Percentiles rank a stretch among this genome's conserved stretches.
Conservation (phyloP, 2,329 filamentous ascomycete genomes). For the Aspergillus sp. region DNA sequence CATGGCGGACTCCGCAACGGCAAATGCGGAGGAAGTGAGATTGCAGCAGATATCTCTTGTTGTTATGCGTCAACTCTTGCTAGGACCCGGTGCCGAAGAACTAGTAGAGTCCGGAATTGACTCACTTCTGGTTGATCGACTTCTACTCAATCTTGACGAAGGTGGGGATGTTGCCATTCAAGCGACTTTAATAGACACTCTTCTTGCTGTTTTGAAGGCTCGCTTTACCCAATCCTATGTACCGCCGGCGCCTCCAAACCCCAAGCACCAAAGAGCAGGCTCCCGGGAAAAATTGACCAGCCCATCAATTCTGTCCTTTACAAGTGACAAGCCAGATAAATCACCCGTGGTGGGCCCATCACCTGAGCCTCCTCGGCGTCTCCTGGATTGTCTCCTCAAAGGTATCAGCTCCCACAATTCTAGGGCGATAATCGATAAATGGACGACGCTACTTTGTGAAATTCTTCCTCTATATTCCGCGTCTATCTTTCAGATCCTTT, state of each 20-base stretch:
- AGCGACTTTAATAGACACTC: slow-evolving; percentile 74
- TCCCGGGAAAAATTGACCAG: slow-evolving; percentile 43
- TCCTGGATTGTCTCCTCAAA: slow-evolving; percentile 76
- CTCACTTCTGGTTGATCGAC: slow-evolving; percentile 65
- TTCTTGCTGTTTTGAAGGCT: slow-evolving; percentile 71
- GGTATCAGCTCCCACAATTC: slow-evolving; percentile 75
- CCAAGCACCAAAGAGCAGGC: slow-evolving; percentile 36
- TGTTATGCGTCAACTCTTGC: slow-evolving; percentile 56
- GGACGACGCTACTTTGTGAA: slow-evolving; percentile 82
- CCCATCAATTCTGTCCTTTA: slow-evolving; percentile 46
- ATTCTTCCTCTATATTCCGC: slow-evolving; percentile 81
- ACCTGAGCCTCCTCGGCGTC: slow-evolving; percentile 59
- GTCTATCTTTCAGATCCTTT: slow-evolving; percentile 83
- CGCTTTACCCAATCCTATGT: slow-evolving; percentile 40
- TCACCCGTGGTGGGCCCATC: slow-evolving; percentile 30
- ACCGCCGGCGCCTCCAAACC: slow-evolving; percentile 28
- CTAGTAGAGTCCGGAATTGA: slow-evolving; percentile 60
- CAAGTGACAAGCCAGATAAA: slow-evolving; percentile 46
- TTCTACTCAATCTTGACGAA: slow-evolving; percentile 60
- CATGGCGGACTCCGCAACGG: slow-evolving; percentile 10
- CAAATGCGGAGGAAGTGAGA: slow-evolving; percentile 58
- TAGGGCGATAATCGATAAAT: slow-evolving; percentile 80
- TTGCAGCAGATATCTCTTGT: slow-evolving; percentile 70
- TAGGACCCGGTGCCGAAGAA: slow-evolving; percentile 40
- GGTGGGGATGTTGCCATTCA: slow-evolving; percentile 68